Base-by-base conservation (phyloP, 495 filamentous ascomycete species). In the Chaetomium fimeti region DNA sequence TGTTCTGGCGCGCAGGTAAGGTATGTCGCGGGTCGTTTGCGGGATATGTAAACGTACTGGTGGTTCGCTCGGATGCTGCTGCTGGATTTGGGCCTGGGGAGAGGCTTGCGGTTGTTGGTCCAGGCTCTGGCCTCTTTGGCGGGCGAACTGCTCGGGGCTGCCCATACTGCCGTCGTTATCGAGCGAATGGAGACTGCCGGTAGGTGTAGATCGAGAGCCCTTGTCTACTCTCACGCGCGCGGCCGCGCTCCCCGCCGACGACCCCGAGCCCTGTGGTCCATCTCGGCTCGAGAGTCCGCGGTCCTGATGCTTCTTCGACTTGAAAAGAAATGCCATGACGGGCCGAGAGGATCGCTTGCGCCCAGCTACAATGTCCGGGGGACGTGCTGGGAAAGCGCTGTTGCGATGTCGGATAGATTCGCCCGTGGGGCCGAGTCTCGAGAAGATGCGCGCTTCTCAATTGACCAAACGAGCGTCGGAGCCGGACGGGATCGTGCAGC, bases 281-380 rank as follows among this genome's bases (percentile, higher is more conserved):
- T 83, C 79, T 66, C 79, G 76, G 66, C 77, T 81, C 28, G 74
- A 61, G 24, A 80, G 63, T 49, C 70, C 76, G 67, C 80, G 75
- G 62, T 82, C 78, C 69, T 85, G 84, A 64, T 85, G 79, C 75
- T 89, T 89, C 75, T 87, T 88, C 57, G 84, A 86, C 75, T 87
- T 87, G 80, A 89, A 89, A 64, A 90, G 81, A 75, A 89, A 90
- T 62, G 86, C 85, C 88, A 90, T 90, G 72, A 72, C 77, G 77
- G 56, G 28, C 61, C 53, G 27, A 8, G 56, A 45, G 24, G 55
- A 24, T 52, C 29, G 62, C 25, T 61, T n/a, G n/a, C 52, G 32
- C 57, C 61, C 28, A 25, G 47, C 51, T 60, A 54, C 11, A 42
- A 18, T 36, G 63, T 58, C 62, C 60, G n/a, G 27, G 51, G 57